phyloP scores from a whole-genome alignment of 1,284 basidiomycete genomes.

The Farysia itapuensis region DNA sequence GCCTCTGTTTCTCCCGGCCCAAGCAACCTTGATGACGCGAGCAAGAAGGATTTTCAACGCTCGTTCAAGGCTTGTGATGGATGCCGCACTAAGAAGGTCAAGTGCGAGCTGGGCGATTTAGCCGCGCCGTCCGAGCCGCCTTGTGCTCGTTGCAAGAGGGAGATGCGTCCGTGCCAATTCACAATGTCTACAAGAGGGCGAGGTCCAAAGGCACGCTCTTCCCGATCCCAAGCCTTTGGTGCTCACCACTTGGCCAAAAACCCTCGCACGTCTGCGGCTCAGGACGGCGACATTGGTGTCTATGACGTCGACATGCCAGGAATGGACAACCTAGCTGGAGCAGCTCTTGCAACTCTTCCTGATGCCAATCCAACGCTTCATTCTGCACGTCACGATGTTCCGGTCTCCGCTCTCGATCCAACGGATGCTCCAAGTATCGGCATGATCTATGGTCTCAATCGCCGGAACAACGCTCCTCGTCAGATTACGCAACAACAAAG shows the following conservation, averaged over 20 bases:
- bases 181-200: slow-evolving; percentile 40
- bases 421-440: slow-evolving; percentile 31
- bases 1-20: not conserved
- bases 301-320: slow-evolving; percentile 9
- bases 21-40: slow-evolving; percentile 2
- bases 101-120: slow-evolving; percentile 39
- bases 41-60: slow-evolving; percentile 34
- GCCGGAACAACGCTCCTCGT: slow-evolving; percentile 5
- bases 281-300: slow-evolving; percentile 10
- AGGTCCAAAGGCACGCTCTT: slow-evolving; percentile 29
- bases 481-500: slow-evolving; percentile 3
- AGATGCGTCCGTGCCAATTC: slow-evolving; percentile 34
- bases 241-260: slow-evolving; percentile 35
- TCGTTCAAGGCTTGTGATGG: slow-evolving; percentile 44
- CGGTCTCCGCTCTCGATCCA: slow-evolving; percentile 33
- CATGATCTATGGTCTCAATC: slow-evolving; percentile 39
- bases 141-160: slow-evolving; percentile 36
- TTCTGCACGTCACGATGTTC: slow-evolving; percentile 32
- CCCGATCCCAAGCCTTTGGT: slow-evolving; percentile 29
- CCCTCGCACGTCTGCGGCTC: slow-evolving; percentile 16
- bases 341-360: slow-evolving; percentile 29
- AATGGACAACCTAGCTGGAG: slow-evolving; percentile 30
- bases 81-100: slow-evolving; percentile 36
- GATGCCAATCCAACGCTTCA: slow-evolving; percentile 16
- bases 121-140: slow-evolving; percentile 38